Evolutionary conservation across 306 rosid species (phyloP).

Genomic region (Lupinus albus): DNA sequence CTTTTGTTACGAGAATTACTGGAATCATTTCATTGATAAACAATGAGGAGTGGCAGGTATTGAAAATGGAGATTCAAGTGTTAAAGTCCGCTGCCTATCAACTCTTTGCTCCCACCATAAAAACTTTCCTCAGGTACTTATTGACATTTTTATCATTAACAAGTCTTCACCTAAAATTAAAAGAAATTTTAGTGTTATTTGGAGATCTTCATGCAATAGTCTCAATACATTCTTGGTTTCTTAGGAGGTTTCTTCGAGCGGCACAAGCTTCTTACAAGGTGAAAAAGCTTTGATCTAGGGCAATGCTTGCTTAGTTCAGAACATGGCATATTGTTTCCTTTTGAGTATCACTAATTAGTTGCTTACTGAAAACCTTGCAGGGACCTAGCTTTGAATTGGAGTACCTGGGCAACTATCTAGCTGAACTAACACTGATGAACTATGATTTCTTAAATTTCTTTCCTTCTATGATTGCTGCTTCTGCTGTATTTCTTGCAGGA

Average conservation of each 20-base stretch:
- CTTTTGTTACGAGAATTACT: background rate
- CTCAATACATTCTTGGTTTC: conserved; percentile 10
- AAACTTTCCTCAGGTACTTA: conserved; percentile 82
- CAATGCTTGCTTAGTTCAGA: no score
- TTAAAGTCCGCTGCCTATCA: conserved; percentile 70
- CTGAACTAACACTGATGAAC: conserved; percentile 78
- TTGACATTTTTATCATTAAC: conserved; percentile 15
- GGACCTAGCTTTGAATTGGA: conserved; percentile 79
- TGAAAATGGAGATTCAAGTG: conserved; percentile 77
- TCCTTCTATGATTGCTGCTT: conserved; percentile 89
- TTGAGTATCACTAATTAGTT: conserved; percentile 31
- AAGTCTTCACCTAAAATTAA: background rate
- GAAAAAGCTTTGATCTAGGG: no score
- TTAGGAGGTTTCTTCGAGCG: conserved; percentile 62
- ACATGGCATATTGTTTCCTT: no score
- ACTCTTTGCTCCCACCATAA: conserved; percentile 77
- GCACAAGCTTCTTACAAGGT: no score
- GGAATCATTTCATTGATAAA: conserved; percentile 16
- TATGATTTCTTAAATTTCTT: conserved; percentile 68
- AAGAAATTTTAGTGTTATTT: background rate
- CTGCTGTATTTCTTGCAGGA: conserved; percentile 85
- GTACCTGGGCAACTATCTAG: conserved; percentile 81
- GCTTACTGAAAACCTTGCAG: conserved; percentile 50
- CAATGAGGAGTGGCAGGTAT: conserved; percentile 56
- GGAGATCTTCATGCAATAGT: background rate